Conservation (phyloP, 73 alveolate species). For the Paramecium sexaurelia region DNA sequence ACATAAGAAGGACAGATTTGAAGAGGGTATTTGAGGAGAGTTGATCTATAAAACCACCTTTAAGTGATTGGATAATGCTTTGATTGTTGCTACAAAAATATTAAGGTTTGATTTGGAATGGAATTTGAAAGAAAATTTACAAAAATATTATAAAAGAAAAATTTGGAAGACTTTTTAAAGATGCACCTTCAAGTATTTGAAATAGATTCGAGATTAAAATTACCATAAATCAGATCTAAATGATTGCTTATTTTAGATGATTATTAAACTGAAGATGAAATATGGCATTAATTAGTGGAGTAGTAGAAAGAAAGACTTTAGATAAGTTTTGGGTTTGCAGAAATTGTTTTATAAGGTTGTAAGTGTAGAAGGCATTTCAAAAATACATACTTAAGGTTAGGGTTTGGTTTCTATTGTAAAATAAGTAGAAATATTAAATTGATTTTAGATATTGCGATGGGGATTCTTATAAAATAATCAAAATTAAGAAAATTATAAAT, state of each 20-base stretch:
- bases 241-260: slow-evolving; percentile 39
- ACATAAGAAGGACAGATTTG: neutral
- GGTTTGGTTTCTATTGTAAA: slow-evolving; percentile 42
- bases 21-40: neutral
- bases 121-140: neutral
- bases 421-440: slow-evolving; percentile 65
- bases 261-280: slow-evolving; percentile 58
- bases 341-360: too few species aligned
- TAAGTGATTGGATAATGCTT: neutral
- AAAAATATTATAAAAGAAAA: neutral
- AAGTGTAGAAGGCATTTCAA: too few species aligned
- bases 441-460: slow-evolving; percentile 57
- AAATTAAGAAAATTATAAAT: slow-evolving; percentile 32
- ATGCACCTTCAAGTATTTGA: neutral
- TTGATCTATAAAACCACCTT: neutral
- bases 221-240: neutral
- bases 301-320: slow-evolving; percentile 2
- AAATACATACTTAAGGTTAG: too few species aligned
- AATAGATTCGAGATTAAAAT: neutral
- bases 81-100: neutral
- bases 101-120: neutral
- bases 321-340: slow-evolving; percentile 16
- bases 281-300: neutral
- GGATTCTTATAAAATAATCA: slow-evolving; percentile 65
- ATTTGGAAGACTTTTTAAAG: neutral